Conservation (phyloP, 2,329 filamentous ascomycete species). For the Clonostachys rosea region DNA sequence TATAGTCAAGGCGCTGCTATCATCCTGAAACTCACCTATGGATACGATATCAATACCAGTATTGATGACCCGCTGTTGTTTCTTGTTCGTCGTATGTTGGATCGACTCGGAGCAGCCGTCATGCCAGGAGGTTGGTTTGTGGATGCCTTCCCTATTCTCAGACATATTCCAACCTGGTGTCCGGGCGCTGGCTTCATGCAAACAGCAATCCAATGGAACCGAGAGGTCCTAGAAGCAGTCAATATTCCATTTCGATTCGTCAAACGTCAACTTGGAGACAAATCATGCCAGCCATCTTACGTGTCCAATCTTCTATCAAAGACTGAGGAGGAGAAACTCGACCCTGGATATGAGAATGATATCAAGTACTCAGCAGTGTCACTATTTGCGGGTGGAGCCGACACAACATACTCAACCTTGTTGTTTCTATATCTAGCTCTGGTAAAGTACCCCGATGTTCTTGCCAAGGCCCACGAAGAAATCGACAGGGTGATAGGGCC, state of each 20-base stretch:
- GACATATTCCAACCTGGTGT: constrained; percentile 6
- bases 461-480: constrained; percentile 12
- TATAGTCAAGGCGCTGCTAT: constrained; percentile 11
- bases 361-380: constrained; percentile 7
- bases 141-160: constrained; percentile 10
- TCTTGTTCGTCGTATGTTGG: constrained; percentile 11
- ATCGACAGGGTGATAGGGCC: constrained; percentile 17
- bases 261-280: constrained; percentile 5
- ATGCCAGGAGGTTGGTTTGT: constrained; percentile 13
- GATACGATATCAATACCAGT: constrained; percentile 12
- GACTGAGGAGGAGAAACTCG: not conserved
- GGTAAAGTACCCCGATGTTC: constrained; percentile 12
- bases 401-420: constrained; percentile 11
- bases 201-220: constrained; percentile 11
- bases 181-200: constrained; percentile 13
- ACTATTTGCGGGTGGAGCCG: constrained; percentile 11
- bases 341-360: constrained; percentile 3
- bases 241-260: constrained; percentile 13
- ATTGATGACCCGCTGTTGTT: constrained; percentile 7
- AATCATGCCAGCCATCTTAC: not conserved
- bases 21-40: constrained; percentile 11
- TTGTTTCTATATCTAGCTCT: constrained; percentile 14
- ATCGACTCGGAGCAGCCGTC: constrained; percentile 10
- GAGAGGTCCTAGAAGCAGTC: constrained; percentile 5
- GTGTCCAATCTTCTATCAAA: constrained; percentile 5